phyloP scores from a whole-genome alignment of 208 protist species.

The Trypanosoma theileri region DNA sequence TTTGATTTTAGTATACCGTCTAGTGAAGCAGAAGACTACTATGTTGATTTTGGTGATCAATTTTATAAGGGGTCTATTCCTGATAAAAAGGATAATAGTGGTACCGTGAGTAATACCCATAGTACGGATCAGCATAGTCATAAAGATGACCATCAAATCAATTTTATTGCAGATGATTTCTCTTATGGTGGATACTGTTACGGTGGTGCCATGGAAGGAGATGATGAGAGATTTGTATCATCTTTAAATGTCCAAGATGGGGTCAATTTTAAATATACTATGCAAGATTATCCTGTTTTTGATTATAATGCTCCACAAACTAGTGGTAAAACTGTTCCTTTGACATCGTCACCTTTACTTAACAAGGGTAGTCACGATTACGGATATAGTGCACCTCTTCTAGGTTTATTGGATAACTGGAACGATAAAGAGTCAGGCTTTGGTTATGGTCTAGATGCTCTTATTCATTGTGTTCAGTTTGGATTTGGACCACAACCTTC shows the following conservation, averaged over 20 bases:
- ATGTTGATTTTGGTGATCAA: background rate
- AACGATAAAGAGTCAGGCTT: background rate
- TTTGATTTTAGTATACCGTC: background rate
- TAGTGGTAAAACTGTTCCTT: background rate
- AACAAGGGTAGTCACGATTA: background rate
- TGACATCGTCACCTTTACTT: background rate
- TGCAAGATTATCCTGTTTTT: constrained; percentile 8
- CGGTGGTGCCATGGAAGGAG: background rate
- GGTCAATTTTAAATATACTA: background rate
- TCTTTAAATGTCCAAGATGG: background rate
- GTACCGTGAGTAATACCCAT: background rate
- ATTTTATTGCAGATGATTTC: too few species aligned
- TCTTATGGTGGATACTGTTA: background rate
- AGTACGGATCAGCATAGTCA: too few species aligned
- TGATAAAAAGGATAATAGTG: background rate
- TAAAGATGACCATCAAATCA: too few species aligned
- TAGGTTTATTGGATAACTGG: background rate
- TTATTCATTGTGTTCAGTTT: constrained; percentile 59
- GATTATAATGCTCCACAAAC: background rate
- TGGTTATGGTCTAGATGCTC: constrained; percentile 68
- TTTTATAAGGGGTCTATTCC: background rate
- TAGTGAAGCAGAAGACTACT: background rate
- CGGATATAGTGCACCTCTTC: background rate
- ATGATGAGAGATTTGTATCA: background rate
- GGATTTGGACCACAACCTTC: constrained; percentile 65